Percentiles rank a stretch among this genome's conserved stretches.
These are phyloP conservation scores for Cochlearia excelsa DNA, from an alignment of 345 rosid genomes.

Conservation along the genomic window DNA sequence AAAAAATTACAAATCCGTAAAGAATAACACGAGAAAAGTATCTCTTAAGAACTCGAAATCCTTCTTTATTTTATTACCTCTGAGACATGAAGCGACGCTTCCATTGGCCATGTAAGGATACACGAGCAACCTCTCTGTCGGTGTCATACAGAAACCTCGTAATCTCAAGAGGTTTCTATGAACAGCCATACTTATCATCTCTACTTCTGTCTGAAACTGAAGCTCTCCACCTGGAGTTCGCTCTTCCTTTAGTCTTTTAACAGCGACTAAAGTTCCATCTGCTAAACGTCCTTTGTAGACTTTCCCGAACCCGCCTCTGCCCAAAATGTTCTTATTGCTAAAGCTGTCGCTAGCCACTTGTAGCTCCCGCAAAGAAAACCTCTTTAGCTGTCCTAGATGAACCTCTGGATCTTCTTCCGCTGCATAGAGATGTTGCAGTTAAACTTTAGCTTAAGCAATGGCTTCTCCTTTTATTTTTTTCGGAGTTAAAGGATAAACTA, in stretches of 20 bases:
- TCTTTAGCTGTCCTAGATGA: conserved; percentile 93
- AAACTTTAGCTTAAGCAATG: neutral
- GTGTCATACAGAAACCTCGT: conserved; percentile 97
- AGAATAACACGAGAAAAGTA: neutral
- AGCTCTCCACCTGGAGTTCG: conserved; percentile 96
- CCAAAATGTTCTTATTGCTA: conserved; percentile 87
- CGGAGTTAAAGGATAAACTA: neutral
- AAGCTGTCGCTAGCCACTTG: conserved; percentile 95
- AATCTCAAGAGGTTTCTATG: conserved; percentile 89
- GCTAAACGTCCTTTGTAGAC: conserved; percentile 93
- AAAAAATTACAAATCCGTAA: neutral
- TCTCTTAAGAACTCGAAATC: neutral
- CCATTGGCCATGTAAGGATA: conserved; percentile 99
- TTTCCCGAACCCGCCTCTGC: conserved; percentile 98
- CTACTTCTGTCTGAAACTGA: conserved; percentile 98
- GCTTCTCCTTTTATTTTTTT: neutral
- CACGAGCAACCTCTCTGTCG: conserved; percentile 86
- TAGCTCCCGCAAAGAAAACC: conserved; percentile 87
- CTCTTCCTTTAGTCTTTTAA: conserved; percentile 93
- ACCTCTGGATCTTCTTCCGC: conserved; percentile 99
- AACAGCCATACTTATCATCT: conserved; percentile 99
- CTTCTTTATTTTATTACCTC: conserved; percentile 48
- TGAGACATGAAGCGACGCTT: conserved; percentile 93
- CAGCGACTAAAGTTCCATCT: conserved; percentile 91
- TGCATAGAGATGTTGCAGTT: conserved; percentile 36